Base-by-base conservation (phyloP, 2,329 filamentous ascomycete genomes). In the Geosmithia morbida region DNA sequence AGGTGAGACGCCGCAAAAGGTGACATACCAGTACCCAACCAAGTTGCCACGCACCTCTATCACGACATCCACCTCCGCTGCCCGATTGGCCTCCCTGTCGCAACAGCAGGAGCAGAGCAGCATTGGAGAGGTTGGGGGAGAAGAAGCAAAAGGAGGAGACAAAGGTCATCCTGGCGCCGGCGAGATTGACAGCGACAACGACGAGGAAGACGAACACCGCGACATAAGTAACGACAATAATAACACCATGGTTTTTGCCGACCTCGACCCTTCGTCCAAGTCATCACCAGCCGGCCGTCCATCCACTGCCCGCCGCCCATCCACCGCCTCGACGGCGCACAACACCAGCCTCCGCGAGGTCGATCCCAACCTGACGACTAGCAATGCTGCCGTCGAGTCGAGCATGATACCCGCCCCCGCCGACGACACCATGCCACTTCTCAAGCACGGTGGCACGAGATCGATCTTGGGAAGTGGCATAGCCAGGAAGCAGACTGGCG, bases 1-100 rank as follows among this genome's bases (percentile, higher is more conserved):
- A 0, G 90, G 92, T 46, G 74, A 83, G 44, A 97, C 92, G 1
- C 92, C 92, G 0, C 79, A 85, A 58, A 92, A 89, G 65, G 69
- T 73, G 29, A 72, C 79, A 46, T 98, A 97, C 63, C 72, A 78
- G n/a, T 95, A 87, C 57, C 85, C 87, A 0, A 84, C 77, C 1
- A 70, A 74, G 2, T 71, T 98, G 1, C 92, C 92, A 3, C 79
- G 81, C 22, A 97, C 92, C 43, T 37, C 33, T 11, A 7, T 11
- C 6, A 13, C 33, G 33, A 16, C 33, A 11, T 13, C 33, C 33
- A 37, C 14, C 11, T 37, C 33, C 3, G 14, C 11, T 13, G 33
- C 33, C 33, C 10, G 14, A 37, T 11, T 26, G 22, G 33, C 33
- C 33, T 37, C 33, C 33, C 33, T 37, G 33, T 16, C 10, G 33